phyloP scores from a whole-genome alignment of 371 early-diverging fungal species.

The Amoeboaphelidium protococcarum region DNA sequence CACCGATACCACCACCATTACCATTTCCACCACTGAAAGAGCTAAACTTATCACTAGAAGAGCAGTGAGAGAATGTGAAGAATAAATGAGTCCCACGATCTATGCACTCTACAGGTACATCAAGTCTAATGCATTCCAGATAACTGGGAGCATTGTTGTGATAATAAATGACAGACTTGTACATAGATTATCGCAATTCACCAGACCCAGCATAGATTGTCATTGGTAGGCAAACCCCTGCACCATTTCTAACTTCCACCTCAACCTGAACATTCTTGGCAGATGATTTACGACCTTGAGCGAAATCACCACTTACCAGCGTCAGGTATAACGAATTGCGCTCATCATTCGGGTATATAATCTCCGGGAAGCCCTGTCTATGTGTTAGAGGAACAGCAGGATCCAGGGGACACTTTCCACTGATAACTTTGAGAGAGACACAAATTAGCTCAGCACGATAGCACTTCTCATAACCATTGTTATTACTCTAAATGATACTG shows the following conservation, averaged over 20 bases:
- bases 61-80: constrained; percentile 24
- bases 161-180: constrained; percentile 32
- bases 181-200: constrained; percentile 13
- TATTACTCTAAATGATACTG: constrained; percentile 21
- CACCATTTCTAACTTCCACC: constrained; percentile 21
- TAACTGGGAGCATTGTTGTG: constrained; percentile 32
- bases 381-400: constrained; percentile 20
- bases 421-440: constrained; percentile 20
- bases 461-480: constrained; percentile 18
- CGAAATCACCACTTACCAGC: constrained; percentile 29
- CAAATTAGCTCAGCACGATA: constrained; percentile 24
- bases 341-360: constrained; percentile 26
- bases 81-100: constrained; percentile 31
- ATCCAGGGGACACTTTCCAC: constrained; percentile 18
- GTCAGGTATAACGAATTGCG: constrained; percentile 36
- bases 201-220: constrained; percentile 28
- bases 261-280: constrained; percentile 29
- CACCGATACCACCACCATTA: background rate
- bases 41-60: constrained; percentile 7
- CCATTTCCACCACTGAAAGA: too few species aligned
- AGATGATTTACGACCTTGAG: constrained; percentile 14
- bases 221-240: constrained; percentile 24
- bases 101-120: constrained; percentile 15
- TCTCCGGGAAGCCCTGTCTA: constrained; percentile 33
- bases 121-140: constrained; percentile 33